Conservation (phyloP, 75 land plant species). For the Cupressus sempervirens region DNA sequence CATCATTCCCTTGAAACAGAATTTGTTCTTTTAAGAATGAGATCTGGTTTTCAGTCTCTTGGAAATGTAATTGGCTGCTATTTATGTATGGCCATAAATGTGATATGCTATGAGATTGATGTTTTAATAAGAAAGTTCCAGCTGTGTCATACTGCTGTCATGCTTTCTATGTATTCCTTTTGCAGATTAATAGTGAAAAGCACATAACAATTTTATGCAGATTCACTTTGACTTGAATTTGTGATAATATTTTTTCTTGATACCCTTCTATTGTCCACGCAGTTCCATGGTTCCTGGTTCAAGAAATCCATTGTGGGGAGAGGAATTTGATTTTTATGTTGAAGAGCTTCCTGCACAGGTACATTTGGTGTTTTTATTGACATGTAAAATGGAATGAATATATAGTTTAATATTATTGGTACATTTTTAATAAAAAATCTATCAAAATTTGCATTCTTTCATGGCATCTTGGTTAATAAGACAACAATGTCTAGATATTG, state of each 20-base stretch:
- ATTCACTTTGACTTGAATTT: background rate
- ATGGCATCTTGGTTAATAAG: background rate
- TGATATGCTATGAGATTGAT: background rate
- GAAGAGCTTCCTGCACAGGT: constrained; percentile 95
- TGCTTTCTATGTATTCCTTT: background rate
- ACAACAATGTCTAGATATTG: background rate
- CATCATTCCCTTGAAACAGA: background rate
- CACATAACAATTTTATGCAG: background rate
- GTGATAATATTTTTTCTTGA: background rate
- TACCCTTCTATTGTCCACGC: constrained; percentile 11
- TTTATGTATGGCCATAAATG: background rate
- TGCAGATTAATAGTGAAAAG: background rate
- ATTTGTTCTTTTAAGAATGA: background rate
- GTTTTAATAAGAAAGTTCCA: background rate
- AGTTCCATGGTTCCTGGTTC: constrained; percentile 99
- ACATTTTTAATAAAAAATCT: background rate
- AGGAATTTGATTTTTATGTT: constrained; percentile 88
- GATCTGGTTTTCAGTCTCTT: background rate
- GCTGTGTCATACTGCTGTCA: background rate
- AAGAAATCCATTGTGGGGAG: constrained; percentile 99
- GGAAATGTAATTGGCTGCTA: background rate
- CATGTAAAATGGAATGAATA: background rate
- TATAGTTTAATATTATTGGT: background rate
- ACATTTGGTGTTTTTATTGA: background rate
- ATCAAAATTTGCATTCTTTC: background rate